These are phyloP conservation scores for Podospora didyma DNA, from an alignment of 495 filamentous ascomycete genomes.

Conservation along the genomic window DNA sequence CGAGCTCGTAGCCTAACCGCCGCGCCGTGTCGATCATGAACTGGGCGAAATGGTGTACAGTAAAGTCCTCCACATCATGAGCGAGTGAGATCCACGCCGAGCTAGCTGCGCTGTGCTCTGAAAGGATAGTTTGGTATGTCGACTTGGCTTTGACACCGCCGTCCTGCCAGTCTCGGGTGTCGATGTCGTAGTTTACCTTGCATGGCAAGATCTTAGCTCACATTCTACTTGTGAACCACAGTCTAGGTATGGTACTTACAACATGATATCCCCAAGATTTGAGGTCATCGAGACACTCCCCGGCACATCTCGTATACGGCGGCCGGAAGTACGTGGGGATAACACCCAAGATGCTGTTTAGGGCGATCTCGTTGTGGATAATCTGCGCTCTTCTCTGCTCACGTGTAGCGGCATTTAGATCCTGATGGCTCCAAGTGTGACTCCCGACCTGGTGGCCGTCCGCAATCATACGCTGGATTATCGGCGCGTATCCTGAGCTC, in stretches of 20 bases:
- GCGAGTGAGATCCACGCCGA: slow-evolving; percentile 35
- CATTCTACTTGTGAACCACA: too few species aligned
- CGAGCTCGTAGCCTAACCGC: slow-evolving; percentile 43
- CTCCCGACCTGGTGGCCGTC: slow-evolving; percentile 68
- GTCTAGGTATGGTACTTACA: slow-evolving; percentile 17
- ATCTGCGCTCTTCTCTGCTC: slow-evolving; percentile 54
- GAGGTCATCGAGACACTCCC: slow-evolving; percentile 45
- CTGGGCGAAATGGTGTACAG: slow-evolving; percentile 57
- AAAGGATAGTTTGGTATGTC: slow-evolving; percentile 49
- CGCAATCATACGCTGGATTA: slow-evolving; percentile 48
- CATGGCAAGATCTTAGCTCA: too few species aligned
- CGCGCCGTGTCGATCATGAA: slow-evolving; percentile 55
- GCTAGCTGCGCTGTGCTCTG: slow-evolving; percentile 29
- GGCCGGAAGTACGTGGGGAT: slow-evolving; percentile 75
- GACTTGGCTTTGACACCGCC: slow-evolving; percentile 48
- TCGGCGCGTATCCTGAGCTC: slow-evolving; percentile 21
- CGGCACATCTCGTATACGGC: slow-evolving; percentile 57
- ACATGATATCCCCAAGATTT: slow-evolving; percentile 60
- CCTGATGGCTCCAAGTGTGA: slow-evolving; percentile 70
- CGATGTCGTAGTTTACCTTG: slow-evolving; percentile 57
- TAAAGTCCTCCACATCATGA: slow-evolving; percentile 65
- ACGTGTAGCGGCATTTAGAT: slow-evolving; percentile 50
- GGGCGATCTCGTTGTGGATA: slow-evolving; percentile 64
- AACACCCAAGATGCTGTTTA: slow-evolving; percentile 60
- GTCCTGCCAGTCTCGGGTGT: slow-evolving; percentile 65